Conservation (phyloP, 2,329 filamentous ascomycete genomes). For the Xylariales sp. region DNA sequence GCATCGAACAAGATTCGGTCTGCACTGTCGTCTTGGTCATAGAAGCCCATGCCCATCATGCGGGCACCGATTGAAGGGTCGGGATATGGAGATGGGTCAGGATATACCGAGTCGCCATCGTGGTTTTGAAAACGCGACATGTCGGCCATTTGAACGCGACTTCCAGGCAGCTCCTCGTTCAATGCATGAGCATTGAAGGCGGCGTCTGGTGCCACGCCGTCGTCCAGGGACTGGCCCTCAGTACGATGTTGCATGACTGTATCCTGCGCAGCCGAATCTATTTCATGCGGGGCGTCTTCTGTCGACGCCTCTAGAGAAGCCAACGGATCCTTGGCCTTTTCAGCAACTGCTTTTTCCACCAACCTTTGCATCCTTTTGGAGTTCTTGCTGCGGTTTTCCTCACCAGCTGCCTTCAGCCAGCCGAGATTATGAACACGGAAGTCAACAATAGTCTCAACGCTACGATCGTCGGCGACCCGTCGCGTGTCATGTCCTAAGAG, state of each 20-base stretch:
- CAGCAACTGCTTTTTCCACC: slow-evolving; percentile 51
- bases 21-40: slow-evolving; percentile 52
- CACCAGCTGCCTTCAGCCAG: slow-evolving; percentile 65
- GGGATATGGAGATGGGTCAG: slow-evolving; percentile 30
- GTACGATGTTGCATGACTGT: no score
- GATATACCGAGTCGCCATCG: slow-evolving; percentile 22
- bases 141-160: slow-evolving; percentile 23
- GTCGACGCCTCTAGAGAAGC: slow-evolving; percentile 17
- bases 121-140: slow-evolving; percentile 26
- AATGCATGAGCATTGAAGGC: background rate
- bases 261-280: slow-evolving; percentile 25
- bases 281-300: slow-evolving; percentile 23
- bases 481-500: slow-evolving; percentile 87
- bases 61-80: slow-evolving; percentile 47
- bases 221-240: background rate
- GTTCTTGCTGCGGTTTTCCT: slow-evolving; percentile 52
- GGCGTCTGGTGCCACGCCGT: background rate
- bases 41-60: slow-evolving; percentile 56
- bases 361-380: slow-evolving; percentile 54
- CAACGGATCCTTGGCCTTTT: slow-evolving; percentile 46
- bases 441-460: slow-evolving; percentile 84
- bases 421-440: slow-evolving; percentile 83
- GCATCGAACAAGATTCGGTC: slow-evolving; percentile 57
- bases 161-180: slow-evolving; percentile 10
- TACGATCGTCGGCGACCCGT: slow-evolving; percentile 83